Percentiles rank a stretch among this genome's conserved stretches.
These are phyloP conservation scores for Hanseniaspora valbyensis DNA, from an alignment of 805 yeast species.

Conservation along the genomic window DNA sequence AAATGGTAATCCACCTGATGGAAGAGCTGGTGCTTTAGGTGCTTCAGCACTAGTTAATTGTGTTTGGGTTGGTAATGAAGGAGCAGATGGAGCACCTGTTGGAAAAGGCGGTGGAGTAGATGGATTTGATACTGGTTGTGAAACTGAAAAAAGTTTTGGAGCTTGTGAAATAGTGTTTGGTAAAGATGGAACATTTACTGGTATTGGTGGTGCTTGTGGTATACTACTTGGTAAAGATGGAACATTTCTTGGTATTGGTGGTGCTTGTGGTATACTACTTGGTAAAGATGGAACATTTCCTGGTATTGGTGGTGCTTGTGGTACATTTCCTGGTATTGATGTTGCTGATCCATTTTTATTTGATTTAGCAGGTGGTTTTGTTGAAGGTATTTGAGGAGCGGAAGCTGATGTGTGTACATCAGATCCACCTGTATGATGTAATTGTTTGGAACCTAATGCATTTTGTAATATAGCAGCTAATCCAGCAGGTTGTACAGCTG, in stretches of 20 bases:
- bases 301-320: slow-evolving; percentile 18
- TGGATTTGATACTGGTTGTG: slow-evolving; percentile 17
- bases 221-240: slow-evolving; percentile 9
- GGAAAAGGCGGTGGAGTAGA: slow-evolving; percentile 20
- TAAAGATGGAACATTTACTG: slow-evolving; percentile 15
- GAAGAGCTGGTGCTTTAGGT: too few species aligned
- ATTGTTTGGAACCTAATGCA: slow-evolving; percentile 1
- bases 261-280: slow-evolving; percentile 15
- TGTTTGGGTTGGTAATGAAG: slow-evolving; percentile 17
- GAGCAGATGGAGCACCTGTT: slow-evolving; percentile 13
- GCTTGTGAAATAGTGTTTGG: slow-evolving; percentile 18
- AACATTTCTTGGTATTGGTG: slow-evolving; percentile 17
- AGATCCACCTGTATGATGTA: slow-evolving; percentile 19
- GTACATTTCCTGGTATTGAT: neutral
- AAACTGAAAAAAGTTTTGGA: slow-evolving; percentile 16
- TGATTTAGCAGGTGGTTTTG: neutral
- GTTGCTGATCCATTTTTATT: too few species aligned
- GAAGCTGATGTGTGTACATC: slow-evolving; percentile 22
- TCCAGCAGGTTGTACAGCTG: slow-evolving; percentile 9
- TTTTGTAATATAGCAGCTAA: slow-evolving; percentile 26
- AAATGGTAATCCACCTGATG: slow-evolving; percentile 38
- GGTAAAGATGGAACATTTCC: neutral
- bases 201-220: slow-evolving; percentile 7
- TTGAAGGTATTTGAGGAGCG: slow-evolving; percentile 52
- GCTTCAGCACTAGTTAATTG: too few species aligned